Conservation (phyloP, 495 filamentous ascomycete species). For the Recurvomyces mirabilis region DNA sequence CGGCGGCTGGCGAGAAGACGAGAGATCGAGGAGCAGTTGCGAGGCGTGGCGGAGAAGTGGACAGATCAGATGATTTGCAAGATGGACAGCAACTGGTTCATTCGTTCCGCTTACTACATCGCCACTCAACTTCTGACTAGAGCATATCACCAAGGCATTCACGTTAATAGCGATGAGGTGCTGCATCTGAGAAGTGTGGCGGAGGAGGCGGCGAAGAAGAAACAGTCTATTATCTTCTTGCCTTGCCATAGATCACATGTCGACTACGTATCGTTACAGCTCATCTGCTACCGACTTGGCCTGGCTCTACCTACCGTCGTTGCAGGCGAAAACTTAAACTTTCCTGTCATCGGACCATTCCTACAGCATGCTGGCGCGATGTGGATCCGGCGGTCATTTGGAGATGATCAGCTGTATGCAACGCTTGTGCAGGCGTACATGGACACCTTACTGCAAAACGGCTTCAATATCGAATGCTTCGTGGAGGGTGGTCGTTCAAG, state of each 20-base stretch:
- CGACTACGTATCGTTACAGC: conserved; percentile 85
- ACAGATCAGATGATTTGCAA: conserved; percentile 97
- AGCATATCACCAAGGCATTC: conserved; percentile 92
- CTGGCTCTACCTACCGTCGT: conserved; percentile 86
- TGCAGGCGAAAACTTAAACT: conserved; percentile 90
- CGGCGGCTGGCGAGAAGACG: conserved; percentile 12
- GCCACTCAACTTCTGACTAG: conserved; percentile 77
- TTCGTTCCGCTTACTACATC: conserved; percentile 82
- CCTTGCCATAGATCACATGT: conserved; percentile 91
- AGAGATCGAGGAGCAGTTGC: conserved; percentile 33
- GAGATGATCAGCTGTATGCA: conserved; percentile 78
- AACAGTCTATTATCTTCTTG: conserved; percentile 91
- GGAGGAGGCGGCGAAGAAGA: conserved; percentile 66
- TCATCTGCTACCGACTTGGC: conserved; percentile 89
- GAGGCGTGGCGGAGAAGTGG: conserved; percentile 70
- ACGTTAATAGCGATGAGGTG: conserved; percentile 90
- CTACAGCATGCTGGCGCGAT: conserved; percentile 93
- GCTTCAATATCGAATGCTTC: conserved; percentile 81
- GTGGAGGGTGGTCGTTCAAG: conserved; percentile 76
- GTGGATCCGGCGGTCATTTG: conserved; percentile 90
- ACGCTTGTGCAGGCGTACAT: conserved; percentile 93
- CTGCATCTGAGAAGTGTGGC: conserved; percentile 69
- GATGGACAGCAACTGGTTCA: conserved; percentile 90
- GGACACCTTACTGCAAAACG: conserved; percentile 78
- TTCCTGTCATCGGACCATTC: conserved; percentile 79